Percentiles rank a stretch among this genome's conserved stretches.
Evolutionary conservation across 2,329 filamentous ascomycete genomes (phyloP).

Genomic region (Aspergillus latus): DNA sequence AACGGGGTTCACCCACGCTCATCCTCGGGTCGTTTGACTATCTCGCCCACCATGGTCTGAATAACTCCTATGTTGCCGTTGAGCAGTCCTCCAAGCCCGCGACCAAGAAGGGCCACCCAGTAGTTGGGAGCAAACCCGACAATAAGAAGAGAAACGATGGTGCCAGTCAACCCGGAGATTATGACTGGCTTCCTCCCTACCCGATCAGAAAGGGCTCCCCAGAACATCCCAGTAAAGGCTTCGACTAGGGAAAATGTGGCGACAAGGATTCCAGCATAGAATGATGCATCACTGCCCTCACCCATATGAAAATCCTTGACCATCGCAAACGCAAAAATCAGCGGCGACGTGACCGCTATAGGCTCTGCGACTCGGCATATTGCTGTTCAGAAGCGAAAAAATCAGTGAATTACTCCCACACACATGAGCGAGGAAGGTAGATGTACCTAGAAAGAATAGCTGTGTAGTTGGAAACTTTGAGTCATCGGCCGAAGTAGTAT

Average conservation of each 20-base stretch:
- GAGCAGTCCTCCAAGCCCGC: constrained; percentile 74
- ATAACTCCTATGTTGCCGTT: constrained; percentile 92
- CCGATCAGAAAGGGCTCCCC: constrained; percentile 79
- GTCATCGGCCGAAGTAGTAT: constrained; percentile 63
- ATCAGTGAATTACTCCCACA: neutral
- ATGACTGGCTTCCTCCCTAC: constrained; percentile 84
- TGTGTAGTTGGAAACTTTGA: constrained; percentile 72
- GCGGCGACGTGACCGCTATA: constrained; percentile 84
- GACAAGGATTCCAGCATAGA: constrained; percentile 84
- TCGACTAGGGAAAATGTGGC: constrained; percentile 83
- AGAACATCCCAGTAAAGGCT: constrained; percentile 80
- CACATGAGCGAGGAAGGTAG: neutral
- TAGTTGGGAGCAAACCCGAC: constrained; percentile 82
- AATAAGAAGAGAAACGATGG: constrained; percentile 76
- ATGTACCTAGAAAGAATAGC: constrained; percentile 77
- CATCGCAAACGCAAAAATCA: constrained; percentile 84
- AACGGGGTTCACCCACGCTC: constrained; percentile 63
- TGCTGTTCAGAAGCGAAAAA: constrained; percentile 52
- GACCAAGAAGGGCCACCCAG: constrained; percentile 75
- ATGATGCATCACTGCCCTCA: constrained; percentile 72
- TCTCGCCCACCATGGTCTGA: constrained; percentile 88
- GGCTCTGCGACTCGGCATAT: constrained; percentile 91
- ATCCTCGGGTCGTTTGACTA: constrained; percentile 79
- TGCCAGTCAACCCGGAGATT: constrained; percentile 76
- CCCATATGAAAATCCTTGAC: constrained; percentile 74